phyloP scores from a whole-genome alignment of 2,329 filamentous ascomycete genomes.

The Trichoderma arundinaceum region DNA sequence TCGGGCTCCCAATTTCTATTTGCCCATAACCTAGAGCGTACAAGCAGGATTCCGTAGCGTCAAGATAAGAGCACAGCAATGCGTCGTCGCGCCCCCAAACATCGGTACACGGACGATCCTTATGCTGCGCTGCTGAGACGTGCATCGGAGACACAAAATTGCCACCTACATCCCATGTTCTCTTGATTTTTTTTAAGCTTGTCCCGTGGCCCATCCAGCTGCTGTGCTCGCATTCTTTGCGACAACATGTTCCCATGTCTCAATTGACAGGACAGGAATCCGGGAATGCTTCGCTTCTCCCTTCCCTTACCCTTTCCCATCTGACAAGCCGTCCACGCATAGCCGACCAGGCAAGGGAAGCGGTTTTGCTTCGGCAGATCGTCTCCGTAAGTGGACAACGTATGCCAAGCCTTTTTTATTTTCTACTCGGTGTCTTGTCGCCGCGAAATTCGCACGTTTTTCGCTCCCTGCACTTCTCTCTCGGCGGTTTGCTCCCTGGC shows the following conservation, averaged over 20 bases:
- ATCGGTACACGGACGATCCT: not conserved
- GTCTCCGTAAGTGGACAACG: not conserved
- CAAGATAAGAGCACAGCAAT: not conserved
- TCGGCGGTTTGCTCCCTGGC: not conserved
- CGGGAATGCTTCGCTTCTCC: slow-evolving; percentile 15
- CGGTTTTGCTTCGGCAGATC: slow-evolving; percentile 20
- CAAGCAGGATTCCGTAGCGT: not conserved
- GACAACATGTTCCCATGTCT: slow-evolving; percentile 1
- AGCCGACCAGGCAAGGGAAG: not conserved
- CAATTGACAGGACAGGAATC: not conserved
- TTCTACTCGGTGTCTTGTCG: not conserved
- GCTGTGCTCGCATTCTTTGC: not conserved
- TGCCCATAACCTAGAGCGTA: not conserved
- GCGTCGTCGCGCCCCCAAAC: not conserved
- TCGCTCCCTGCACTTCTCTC: slow-evolving; percentile 1
- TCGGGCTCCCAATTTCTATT: no score
- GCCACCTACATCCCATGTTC: not conserved
- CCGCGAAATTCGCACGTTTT: slow-evolving; percentile 9
- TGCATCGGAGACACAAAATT: not conserved
- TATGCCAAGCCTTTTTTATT: slow-evolving; percentile 24
- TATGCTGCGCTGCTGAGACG: not conserved
- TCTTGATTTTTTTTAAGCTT: not conserved
- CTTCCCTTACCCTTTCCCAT: no score
- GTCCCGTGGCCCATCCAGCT: not conserved
- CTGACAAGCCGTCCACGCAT: slow-evolving; percentile 6